These are phyloP conservation scores for Tetracentron sinense DNA, from an alignment of 164 flowering plant genomes.

Conservation along the genomic window DNA sequence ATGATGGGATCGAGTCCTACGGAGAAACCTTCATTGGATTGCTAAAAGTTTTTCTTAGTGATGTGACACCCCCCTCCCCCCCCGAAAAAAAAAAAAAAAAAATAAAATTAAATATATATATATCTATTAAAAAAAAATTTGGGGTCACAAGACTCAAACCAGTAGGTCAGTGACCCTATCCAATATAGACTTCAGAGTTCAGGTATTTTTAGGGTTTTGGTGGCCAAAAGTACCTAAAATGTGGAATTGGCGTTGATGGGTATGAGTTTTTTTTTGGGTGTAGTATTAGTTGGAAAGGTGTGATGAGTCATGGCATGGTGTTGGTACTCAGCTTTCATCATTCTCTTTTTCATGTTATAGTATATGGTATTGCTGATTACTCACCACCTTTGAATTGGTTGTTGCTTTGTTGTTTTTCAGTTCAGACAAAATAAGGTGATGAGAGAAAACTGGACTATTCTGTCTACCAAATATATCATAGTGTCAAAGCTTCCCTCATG, in stretches of 20 bases:
- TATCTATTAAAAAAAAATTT: no score
- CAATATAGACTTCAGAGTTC: not conserved
- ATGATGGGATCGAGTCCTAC: no score
- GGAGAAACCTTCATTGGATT: no score
- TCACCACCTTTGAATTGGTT: not conserved
- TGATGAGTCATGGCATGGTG: not conserved
- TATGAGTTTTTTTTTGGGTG: not conserved
- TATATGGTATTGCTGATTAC: not conserved
- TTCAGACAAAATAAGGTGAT: not conserved
- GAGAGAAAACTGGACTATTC: not conserved
- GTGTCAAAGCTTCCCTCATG: not conserved
- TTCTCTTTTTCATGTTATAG: not conserved
- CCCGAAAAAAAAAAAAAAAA: no score
- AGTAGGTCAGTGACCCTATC: not conserved
- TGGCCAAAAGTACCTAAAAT: not conserved
- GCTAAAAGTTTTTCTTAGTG: no score
- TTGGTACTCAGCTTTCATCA: not conserved
- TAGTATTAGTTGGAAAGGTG: no score
- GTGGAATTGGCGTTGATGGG: not conserved
- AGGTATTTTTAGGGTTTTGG: not conserved
- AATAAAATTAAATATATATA: no score
- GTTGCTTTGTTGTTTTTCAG: not conserved
- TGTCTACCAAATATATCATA: not conserved
- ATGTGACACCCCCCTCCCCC: no score
- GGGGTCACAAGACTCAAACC: no score